Conservation (phyloP, 140 eudicot genomes). For the Ambrosia hybrid region DNA sequence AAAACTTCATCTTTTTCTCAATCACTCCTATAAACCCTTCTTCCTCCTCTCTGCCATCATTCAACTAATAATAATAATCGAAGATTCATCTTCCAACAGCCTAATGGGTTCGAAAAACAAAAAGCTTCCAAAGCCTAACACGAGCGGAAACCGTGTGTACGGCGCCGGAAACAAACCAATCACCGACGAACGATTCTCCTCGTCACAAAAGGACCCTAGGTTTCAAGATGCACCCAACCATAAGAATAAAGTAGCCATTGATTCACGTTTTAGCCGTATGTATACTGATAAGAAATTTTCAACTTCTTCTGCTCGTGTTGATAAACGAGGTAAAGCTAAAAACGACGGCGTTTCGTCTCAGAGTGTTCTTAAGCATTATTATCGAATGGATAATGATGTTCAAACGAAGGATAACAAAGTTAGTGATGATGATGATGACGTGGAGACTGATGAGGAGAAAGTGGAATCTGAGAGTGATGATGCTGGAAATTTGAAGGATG, state of each 20-base stretch:
- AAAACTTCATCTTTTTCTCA: too few relatives aligned
- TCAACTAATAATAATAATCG: too few relatives aligned
- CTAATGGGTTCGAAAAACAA: constrained; percentile 48
- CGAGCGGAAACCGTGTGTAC: constrained; percentile 25
- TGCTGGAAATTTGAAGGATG: constrained; percentile 25
- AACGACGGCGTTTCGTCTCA: constrained; percentile 32
- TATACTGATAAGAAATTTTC: constrained; percentile 68
- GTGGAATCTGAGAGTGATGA: constrained; percentile 24
- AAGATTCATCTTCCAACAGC: not conserved
- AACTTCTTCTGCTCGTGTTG: constrained; percentile 54
- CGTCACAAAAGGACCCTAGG: constrained; percentile 73
- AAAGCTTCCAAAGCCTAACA: constrained; percentile 10
- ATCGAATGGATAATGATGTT: constrained; percentile 30
- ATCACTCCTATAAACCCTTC: not conserved
- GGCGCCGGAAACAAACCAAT: constrained; percentile 45
- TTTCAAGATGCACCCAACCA: constrained; percentile 65
- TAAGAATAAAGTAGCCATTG: constrained; percentile 57
- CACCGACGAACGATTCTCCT: constrained; percentile 62
- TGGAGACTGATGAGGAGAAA: constrained; percentile 26
- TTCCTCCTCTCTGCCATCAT: not conserved
- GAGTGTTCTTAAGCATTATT: constrained; percentile 54
- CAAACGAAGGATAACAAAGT: constrained; percentile 16
- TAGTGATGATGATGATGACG: constrained; percentile 11
- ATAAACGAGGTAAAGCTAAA: constrained; percentile 71
- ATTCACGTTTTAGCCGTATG: constrained; percentile 68